Evolutionary conservation across 1,139 yeast species (phyloP).

Genomic region (Suhomyces bokatorum): DNA sequence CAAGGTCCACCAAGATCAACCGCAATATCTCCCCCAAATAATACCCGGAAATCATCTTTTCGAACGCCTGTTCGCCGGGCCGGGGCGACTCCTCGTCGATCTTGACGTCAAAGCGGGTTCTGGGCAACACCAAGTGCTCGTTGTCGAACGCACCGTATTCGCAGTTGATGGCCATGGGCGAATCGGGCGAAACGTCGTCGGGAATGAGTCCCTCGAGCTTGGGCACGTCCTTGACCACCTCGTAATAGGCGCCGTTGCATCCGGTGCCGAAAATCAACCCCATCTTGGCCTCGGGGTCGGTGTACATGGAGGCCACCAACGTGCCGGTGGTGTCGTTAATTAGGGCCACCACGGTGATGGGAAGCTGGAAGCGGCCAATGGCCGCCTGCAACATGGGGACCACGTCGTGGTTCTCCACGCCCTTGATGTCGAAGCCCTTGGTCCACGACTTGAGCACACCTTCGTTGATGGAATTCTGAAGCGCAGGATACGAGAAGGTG

Average conservation of each 20-base stretch:
- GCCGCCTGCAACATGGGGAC: constrained; percentile 87
- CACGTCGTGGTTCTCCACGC: constrained; percentile 93
- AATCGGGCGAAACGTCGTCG: constrained; percentile 59
- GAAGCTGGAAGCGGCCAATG: constrained; percentile 61
- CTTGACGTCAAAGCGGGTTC: constrained; percentile 81
- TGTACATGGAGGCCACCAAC: constrained; percentile 90
- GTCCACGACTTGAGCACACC: constrained; percentile 97
- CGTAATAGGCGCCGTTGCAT: constrained; percentile 96
- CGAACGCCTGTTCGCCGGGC: constrained; percentile 95
- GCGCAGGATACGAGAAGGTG: constrained; percentile 92
- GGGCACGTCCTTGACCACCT: constrained; percentile 69
- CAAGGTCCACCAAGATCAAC: constrained; percentile 72
- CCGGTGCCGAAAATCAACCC: constrained; percentile 98
- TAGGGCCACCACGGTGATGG: constrained; percentile 85
- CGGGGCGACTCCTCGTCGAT: constrained; percentile 89
- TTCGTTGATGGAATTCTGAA: constrained; percentile 77
- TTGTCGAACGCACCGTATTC: constrained; percentile 98
- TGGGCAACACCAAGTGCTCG: constrained; percentile 79
- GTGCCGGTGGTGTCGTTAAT: constrained; percentile 98
- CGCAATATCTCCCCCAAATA: constrained; percentile 92
- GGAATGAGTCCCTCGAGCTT: constrained; percentile 75
- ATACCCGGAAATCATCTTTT: constrained; percentile 97
- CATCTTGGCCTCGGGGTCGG: constrained; percentile 86
- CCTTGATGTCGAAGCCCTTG: constrained; percentile 92
- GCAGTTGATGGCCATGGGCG: constrained; percentile 95